Evolutionary conservation across 176 grass and related monocot species (phyloP), one percentile per base, ranked within the genome.

Genomic region (Zoysia pacifica): DNA sequence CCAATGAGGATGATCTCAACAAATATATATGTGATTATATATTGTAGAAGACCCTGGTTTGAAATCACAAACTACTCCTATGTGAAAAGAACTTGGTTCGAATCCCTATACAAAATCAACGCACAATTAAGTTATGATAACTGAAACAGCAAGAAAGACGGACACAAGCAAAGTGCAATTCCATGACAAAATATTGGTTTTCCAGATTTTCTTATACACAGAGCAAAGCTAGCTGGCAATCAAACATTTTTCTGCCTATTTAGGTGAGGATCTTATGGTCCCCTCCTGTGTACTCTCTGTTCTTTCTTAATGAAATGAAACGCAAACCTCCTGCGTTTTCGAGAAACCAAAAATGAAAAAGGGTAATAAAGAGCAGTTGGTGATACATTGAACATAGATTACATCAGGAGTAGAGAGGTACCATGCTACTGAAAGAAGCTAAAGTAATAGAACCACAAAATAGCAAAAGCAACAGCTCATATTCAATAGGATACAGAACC

Each of bases 401-500:
- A 45, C 5, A 42, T 48, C 12, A 12, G 28, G n/a, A 69, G 14
- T 44, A 40, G 14, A 83, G 44, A 83, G 73, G 51, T 64, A 70
- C 4, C 2, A 1, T 65, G 43, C 4, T 70, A n/a, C 68, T 9
- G n/a, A 20, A 65, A 62, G 48, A 59, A 19, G 2, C 6, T 59
- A n/a, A 59, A 53, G 20, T 59, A 70, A 8, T 4, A 67, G 12
- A 88, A 70, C 46, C 40, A 62, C 2, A 54, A 6, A 18, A 0
- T 7, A 79, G 55, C 18, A 73, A 18, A 45, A 55, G 61, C 2
- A 70, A 37, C 2, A 59, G 36, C 11, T 48, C 70, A 69, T 50
- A 40, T 59, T 48, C 20, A 59, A 47, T 0, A 80, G 95, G 95
- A 98, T 98, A 98, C 95, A 53, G 79, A 84, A 74, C 91, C 77